Conservation (phyloP, 2,329 filamentous ascomycete species). For the Ophiocordyceps sinensis region DNA sequence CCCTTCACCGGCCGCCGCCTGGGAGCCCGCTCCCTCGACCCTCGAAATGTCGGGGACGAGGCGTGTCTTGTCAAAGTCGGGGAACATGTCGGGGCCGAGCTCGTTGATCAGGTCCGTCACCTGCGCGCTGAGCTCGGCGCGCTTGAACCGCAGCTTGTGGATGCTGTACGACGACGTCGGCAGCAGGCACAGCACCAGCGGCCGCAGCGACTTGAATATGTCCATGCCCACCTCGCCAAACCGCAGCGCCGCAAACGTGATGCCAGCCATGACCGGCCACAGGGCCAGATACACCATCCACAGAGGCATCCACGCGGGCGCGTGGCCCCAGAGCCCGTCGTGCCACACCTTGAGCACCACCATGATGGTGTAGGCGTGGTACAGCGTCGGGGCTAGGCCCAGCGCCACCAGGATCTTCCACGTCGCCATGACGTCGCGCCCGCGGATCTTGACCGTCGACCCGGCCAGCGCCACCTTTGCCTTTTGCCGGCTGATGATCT, state of each 20-base stretch:
- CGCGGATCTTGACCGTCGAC: constrained; percentile 78
- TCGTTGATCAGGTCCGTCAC: constrained; percentile 92
- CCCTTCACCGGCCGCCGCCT: constrained; percentile 7
- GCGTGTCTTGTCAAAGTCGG: constrained; percentile 76
- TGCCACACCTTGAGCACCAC: constrained; percentile 65
- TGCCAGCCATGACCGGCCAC: constrained; percentile 67
- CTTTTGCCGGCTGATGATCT: constrained; percentile 68
- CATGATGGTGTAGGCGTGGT: constrained; percentile 64
- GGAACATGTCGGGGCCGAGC: constrained; percentile 87
- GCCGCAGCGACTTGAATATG: constrained; percentile 85
- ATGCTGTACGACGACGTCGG: constrained; percentile 77
- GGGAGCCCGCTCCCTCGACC: constrained; percentile 16
- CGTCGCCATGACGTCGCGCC: constrained; percentile 79
- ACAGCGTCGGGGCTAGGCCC: constrained; percentile 67
- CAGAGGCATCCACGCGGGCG: constrained; percentile 67
- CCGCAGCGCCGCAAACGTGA: constrained; percentile 84
- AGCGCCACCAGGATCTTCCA: constrained; percentile 89
- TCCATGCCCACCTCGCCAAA: constrained; percentile 99
- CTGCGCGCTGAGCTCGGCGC: constrained; percentile 61
- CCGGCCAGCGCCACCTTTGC: constrained; percentile 71
- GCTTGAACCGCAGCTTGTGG: constrained; percentile 56
- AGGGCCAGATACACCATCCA: constrained; percentile 63
- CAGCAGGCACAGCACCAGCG: constrained; percentile 71
- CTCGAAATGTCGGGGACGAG: constrained; percentile 45
- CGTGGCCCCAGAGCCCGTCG: constrained; percentile 69